Percentiles rank a stretch among this genome's conserved stretches.
These are phyloP conservation scores for Fusarium albosuccineum DNA, from an alignment of 2,329 filamentous ascomycete species.

Conservation along the genomic window DNA sequence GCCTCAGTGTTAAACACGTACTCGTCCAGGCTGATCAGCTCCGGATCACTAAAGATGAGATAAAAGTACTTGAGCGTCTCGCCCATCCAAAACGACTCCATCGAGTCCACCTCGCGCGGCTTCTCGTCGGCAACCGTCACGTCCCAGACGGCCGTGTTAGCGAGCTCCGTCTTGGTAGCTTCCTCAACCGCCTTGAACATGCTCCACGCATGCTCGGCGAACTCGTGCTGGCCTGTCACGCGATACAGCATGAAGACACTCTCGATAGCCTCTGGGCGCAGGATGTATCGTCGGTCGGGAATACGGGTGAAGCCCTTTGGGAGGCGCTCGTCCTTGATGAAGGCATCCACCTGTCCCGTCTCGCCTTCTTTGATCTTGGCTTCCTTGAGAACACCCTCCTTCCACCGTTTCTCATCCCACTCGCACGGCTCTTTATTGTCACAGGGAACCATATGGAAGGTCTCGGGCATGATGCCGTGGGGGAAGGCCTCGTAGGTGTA, in stretches of 20 bases:
- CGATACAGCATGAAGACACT: conserved; percentile 68
- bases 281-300: conserved; percentile 64
- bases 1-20: conserved; percentile 47
- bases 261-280: conserved; percentile 66
- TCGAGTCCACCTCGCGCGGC: conserved; percentile 66
- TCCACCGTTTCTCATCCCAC: conserved; percentile 55
- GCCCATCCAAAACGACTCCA: conserved; percentile 62
- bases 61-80: conserved; percentile 50
- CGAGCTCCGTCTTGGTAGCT: conserved; percentile 61
- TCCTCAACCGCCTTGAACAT: conserved; percentile 65
- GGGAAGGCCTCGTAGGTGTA: conserved; percentile 63
- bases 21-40: conserved; percentile 53
- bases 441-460: conserved; percentile 59
- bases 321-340: conserved; percentile 50
- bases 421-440: conserved; percentile 49
- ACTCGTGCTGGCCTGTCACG: conserved; percentile 60
- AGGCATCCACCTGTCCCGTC: conserved; percentile 38
- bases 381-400: conserved; percentile 47
- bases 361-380: conserved; percentile 42
- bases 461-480: conserved; percentile 67
- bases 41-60: conserved; percentile 54
- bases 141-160: conserved; percentile 63
- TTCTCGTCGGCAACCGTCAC: conserved; percentile 48
- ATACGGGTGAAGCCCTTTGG: conserved; percentile 73
- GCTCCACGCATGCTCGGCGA: conserved; percentile 64